Percentiles rank a stretch among this genome's conserved stretches.
Evolutionary conservation across 2,329 filamentous ascomycete genomes (phyloP).

Genomic region (Colletotrichum simmondsii): DNA sequence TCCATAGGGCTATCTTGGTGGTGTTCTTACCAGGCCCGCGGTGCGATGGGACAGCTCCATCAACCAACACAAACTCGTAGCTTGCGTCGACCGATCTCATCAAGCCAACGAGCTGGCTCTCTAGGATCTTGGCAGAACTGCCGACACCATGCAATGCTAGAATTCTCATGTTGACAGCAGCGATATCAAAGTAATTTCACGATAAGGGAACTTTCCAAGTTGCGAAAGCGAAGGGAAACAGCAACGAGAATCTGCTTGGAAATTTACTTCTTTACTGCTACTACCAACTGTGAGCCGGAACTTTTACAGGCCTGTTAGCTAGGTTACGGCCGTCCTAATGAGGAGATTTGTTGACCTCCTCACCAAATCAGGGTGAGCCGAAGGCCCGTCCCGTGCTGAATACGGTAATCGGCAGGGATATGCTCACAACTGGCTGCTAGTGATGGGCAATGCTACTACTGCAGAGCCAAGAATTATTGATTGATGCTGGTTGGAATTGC

Average conservation of each 20-base stretch:
- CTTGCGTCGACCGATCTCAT: conserved; percentile 20
- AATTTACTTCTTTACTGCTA: no score
- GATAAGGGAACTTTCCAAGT: background rate
- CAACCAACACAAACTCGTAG: conserved; percentile 33
- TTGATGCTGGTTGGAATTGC: background rate
- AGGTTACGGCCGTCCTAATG: no score
- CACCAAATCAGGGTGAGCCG: background rate
- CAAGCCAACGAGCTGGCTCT: conserved; percentile 19
- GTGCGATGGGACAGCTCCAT: conserved; percentile 14
- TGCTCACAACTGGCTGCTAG: background rate
- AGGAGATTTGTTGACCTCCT: background rate
- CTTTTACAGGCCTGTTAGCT: no score
- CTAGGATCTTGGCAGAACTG: conserved; percentile 25
- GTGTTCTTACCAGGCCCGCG: conserved; percentile 23
- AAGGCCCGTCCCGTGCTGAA: background rate
- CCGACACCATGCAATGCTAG: conserved; percentile 23
- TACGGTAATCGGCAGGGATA: background rate
- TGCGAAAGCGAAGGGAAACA: background rate
- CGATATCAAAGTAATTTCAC: background rate
- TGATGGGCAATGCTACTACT: background rate
- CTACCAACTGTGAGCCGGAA: no score
- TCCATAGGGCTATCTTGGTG: no score
- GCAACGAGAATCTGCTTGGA: background rate
- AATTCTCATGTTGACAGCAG: conserved; percentile 21
- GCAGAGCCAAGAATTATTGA: background rate